phyloP scores from a whole-genome alignment of 345 rosid species.

The Eucalyptus virginea region DNA sequence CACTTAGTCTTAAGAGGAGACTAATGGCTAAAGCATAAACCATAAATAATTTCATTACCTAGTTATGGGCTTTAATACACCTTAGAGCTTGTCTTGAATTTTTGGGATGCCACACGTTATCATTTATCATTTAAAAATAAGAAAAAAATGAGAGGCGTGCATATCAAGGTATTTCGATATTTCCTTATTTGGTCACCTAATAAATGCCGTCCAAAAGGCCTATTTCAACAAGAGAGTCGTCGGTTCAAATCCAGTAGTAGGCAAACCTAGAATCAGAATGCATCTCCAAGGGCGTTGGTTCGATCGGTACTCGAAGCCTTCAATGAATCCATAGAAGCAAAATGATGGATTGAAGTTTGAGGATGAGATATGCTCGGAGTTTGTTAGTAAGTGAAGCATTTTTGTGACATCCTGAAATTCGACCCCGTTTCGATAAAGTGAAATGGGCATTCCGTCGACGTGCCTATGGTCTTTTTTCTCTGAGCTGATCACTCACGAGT shows the following conservation, averaged over 20 bases:
- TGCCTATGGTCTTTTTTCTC: too few species aligned
- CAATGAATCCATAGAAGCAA: neutral
- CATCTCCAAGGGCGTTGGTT: neutral
- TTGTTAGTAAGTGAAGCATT: neutral
- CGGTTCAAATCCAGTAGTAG: neutral
- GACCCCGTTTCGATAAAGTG: too few species aligned
- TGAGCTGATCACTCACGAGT: too few species aligned
- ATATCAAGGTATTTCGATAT: neutral
- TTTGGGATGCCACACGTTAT: too few species aligned
- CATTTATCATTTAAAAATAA: too few species aligned
- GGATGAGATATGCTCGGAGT: neutral
- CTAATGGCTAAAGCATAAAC: too few species aligned
- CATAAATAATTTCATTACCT: too few species aligned
- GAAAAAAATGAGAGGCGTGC: neutral
- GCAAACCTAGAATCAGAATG: neutral
- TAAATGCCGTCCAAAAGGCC: neutral
- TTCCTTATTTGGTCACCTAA: neutral
- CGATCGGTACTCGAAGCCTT: neutral
- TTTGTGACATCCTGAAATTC: too few species aligned
- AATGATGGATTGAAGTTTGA: neutral
- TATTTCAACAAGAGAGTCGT: neutral
- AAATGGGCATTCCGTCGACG: too few species aligned
- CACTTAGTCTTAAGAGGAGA: too few species aligned
- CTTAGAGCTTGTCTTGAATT: too few species aligned
- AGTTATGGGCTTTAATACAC: too few species aligned